Evolutionary conservation across 768 basidiomycete genomes (phyloP).

Genomic region (Boletus sp.): DNA sequence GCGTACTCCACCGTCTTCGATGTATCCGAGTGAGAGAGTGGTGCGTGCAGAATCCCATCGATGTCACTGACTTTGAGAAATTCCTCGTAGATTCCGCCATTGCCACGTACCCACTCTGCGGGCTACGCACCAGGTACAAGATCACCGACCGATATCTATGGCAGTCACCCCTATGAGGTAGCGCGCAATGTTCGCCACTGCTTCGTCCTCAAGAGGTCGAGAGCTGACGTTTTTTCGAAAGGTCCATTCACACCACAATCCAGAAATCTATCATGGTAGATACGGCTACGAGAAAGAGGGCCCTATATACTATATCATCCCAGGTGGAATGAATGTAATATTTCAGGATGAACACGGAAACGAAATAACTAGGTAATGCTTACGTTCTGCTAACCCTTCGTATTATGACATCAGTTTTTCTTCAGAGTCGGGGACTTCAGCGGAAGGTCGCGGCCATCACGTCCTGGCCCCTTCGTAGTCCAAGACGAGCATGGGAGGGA

Average conservation of each 20-base stretch:
- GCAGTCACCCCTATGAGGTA: conserved; percentile 20
- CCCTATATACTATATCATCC: conserved; percentile 60
- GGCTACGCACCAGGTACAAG: conserved; percentile 16
- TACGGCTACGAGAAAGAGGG: conserved; percentile 23
- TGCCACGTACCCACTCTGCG: conserved; percentile 25
- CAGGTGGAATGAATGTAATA: conserved; percentile 61
- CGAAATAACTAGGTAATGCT: conserved; percentile 56
- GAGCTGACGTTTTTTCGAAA: conserved; percentile 14
- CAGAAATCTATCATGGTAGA: conserved; percentile 25
- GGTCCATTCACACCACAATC: conserved; percentile 26
- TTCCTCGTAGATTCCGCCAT: conserved; percentile 27
- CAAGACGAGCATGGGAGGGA: conserved; percentile 60
- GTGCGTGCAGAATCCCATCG: conserved; percentile 12
- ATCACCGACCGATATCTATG: conserved; percentile 33
- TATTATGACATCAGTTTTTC: neutral
- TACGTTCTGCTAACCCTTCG: neutral
- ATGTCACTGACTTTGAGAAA: neutral
- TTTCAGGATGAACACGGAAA: conserved; percentile 66
- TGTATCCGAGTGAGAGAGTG: conserved; percentile 27
- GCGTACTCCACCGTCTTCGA: conserved; percentile 16
- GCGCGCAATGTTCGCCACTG: conserved; percentile 12
- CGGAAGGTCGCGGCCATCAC: conserved; percentile 25
- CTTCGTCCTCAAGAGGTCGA: neutral
- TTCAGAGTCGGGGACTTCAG: conserved; percentile 54
- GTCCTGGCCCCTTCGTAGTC: conserved; percentile 49